Evolutionary conservation across 2,329 filamentous ascomycete species (phyloP).

Genomic region (Trichoderma koningii): DNA sequence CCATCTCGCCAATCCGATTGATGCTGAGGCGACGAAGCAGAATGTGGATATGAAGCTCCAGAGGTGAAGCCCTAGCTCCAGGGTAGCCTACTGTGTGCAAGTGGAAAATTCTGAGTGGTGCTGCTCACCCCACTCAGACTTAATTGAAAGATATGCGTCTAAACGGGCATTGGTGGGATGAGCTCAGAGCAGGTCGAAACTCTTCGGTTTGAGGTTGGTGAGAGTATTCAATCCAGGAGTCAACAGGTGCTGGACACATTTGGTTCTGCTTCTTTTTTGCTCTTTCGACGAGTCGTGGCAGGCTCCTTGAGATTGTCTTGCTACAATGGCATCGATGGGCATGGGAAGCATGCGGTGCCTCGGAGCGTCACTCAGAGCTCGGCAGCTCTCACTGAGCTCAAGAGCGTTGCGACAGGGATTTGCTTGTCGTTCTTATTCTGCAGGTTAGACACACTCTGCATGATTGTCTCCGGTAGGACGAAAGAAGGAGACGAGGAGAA

Average conservation of each 20-base stretch:
- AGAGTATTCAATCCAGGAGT: background rate
- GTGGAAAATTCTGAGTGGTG: background rate
- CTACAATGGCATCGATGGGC: conserved; percentile 34
- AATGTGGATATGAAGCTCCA: conserved; percentile 3
- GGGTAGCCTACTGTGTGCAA: background rate
- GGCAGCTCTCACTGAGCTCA: conserved; percentile 33
- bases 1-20: conserved; percentile 22
- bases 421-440: conserved; percentile 34
- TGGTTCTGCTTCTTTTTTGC: background rate
- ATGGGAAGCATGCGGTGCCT: conserved; percentile 36
- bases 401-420: conserved; percentile 32
- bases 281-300: background rate
- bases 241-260: background rate
- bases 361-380: conserved; percentile 33
- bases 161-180: conserved; percentile 27
- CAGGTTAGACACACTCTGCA: conserved; percentile 25
- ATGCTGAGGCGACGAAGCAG: background rate
- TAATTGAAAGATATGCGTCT: conserved; percentile 16
- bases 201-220: background rate
- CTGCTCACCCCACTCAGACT: background rate
- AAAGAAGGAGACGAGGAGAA: background rate
- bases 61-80: background rate
- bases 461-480: background rate
- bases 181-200: conserved; percentile 5
- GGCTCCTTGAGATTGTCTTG: conserved; percentile 15